These are phyloP conservation scores for Penicillium polonicum DNA, from an alignment of 2,329 filamentous ascomycete genomes.

Conservation along the genomic window DNA sequence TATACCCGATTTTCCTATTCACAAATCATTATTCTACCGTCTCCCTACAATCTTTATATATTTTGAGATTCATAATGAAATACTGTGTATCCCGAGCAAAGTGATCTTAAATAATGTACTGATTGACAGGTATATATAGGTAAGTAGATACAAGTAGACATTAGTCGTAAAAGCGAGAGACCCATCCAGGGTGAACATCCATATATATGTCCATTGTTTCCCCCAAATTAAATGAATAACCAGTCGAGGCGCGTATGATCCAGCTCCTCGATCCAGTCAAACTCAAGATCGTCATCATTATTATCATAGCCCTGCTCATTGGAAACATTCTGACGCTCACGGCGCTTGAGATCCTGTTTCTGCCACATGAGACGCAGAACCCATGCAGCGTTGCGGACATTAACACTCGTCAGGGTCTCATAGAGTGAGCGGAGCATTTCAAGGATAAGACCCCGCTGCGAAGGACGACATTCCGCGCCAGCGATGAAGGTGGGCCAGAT, in stretches of 20 bases:
- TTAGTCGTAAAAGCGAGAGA: background rate
- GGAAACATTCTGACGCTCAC: conserved; percentile 9
- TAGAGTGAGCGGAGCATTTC: conserved; percentile 37
- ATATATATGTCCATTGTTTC: background rate
- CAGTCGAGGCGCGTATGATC: conserved; percentile 42
- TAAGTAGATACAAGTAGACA: background rate
- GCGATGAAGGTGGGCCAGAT: conserved; percentile 48
- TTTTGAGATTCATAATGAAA: background rate
- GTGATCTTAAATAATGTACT: background rate
- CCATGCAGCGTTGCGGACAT: conserved; percentile 43
- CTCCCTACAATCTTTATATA: background rate
- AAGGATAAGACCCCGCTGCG: conserved; percentile 35
- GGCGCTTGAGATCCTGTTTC: conserved; percentile 36
- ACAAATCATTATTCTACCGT: background rate
- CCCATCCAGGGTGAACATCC: background rate
- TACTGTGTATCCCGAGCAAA: background rate
- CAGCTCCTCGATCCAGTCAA: conserved; percentile 44
- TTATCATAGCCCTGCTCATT: conserved; percentile 15
- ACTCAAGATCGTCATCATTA: conserved; percentile 32
- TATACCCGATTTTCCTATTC: conserved; percentile 19
- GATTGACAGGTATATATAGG: background rate
- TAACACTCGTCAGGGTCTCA: conserved; percentile 38
- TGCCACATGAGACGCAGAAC: conserved; percentile 44
- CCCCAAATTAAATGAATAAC: conserved; percentile 38
- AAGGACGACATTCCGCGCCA: conserved; percentile 39